Evolutionary conservation across 169 alveolate species (phyloP), one percentile per base, ranked within the genome.

Genomic region (Eimeria praecox): DNA sequence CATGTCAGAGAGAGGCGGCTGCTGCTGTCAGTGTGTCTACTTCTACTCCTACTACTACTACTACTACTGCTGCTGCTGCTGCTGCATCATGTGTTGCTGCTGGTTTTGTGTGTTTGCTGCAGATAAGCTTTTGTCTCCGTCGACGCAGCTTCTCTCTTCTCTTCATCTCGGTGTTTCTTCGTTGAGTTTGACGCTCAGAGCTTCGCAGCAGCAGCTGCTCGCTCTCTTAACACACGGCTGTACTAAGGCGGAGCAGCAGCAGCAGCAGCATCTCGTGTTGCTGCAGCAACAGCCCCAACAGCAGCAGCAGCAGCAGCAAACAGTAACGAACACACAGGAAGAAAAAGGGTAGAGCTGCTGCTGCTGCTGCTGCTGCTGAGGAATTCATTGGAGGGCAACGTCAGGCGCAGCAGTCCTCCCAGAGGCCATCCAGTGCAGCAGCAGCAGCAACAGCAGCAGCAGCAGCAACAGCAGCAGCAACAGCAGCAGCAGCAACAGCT

Each of bases 141-240:
- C 92, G 33, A 5, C 56, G 27, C 92, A 56, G n/a, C 92, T 83
- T 27, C 78, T 83, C 0, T 16, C 77, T 38, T 27, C 92, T 20
- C 78, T 83, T 38, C 92, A 83, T 35, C n/a, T 20, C 4, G 9
- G 54, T 22, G 22, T 44, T 3, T 33, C 59, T 12, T 5, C 56
- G 24, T 42, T 83, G 10, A 35, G 71, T 24, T 44, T 38, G 33
- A 18, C 77, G 71, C 78, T 83, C 33, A 16, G 92, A 30, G 92
- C 75, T 12, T 20, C 49, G 77, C 92, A 83, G 92, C 92, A 54
- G 92, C 92, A 56, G 56, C 77, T 83, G 49, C 75, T 83, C 49
- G 92, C 54, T 38, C 49, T 83, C 14, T 20, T 83, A 27, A 30
- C 33, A 12, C 49, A 54, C 35, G 73, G 92, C 71, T 40, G 92